Base-by-base conservation (phyloP, 1,284 basidiomycete genomes). In the Leucoagaricus sp. region DNA sequence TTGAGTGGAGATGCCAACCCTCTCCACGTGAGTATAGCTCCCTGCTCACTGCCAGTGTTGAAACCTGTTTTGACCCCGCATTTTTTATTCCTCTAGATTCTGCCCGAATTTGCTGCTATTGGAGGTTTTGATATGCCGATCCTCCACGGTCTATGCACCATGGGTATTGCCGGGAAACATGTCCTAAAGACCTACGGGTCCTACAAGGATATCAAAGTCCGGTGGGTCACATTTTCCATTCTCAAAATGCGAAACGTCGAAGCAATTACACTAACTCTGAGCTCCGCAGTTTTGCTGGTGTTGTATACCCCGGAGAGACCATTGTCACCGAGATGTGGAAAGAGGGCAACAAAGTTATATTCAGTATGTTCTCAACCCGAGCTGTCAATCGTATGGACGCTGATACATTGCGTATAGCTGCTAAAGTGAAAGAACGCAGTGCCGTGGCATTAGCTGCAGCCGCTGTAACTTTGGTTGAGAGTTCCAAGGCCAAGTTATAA, bases 281-380 rank as follows among this genome's bases (percentile, higher is more conserved):
- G 44, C 23, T 47, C 15, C 7, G 42, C 57, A 89, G 91, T 53
- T 95, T 96, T 71, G 84, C 88, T 0, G 93, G 92, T n/a, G 84
- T 91, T 5, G 94, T 99, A 31, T 96, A 91, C 69, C 96, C 96
- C 4, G 96, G 96, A 9, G 95, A 99, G 77, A 98, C 96, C 0
- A 81, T 97, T 46, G 78, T 94, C 17, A 97, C 94, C 0, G 86
- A 93, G 70, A 97, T 98, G 95, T 99, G 96, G 96, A 98, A 96
- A 72, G 94, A 98, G 66, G 93, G 89, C 17, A 75, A 84, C 66
- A 98, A 91, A 75, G 89, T 98, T 62, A 86, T 98, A 61, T 99
- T 99, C 73, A 79, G 92, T 94, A 69, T 68, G 91, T 80, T 0
- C 12, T 17, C 17, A 41, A 26, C 53, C 33, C 17, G 7, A 15